These are phyloP conservation scores for Linnemannia schmuckeri DNA, from an alignment of 192 early-diverging fungal genomes.

Conservation along the genomic window DNA sequence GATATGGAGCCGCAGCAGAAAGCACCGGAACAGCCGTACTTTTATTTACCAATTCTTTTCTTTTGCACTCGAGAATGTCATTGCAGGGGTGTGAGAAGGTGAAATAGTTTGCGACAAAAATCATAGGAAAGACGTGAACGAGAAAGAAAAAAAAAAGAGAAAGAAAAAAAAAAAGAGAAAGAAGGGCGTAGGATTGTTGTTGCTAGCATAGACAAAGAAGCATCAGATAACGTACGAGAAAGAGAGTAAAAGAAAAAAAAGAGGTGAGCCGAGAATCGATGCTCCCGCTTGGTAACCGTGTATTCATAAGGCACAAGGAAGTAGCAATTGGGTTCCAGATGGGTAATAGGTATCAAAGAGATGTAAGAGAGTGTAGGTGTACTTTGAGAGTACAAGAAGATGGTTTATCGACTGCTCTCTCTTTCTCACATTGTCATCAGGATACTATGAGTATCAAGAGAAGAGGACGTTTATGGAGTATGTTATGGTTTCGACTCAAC, in stretches of 20 bases:
- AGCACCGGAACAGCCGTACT: slow-evolving; percentile 14
- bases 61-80: neutral
- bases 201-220: too few species aligned
- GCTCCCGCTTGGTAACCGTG: neutral
- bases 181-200: neutral
- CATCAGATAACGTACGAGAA: neutral
- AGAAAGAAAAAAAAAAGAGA: neutral
- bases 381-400: neutral
- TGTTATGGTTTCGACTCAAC: neutral
- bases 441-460: too few species aligned
- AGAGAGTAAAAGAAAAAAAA: neutral
- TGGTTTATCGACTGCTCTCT: slow-evolving; percentile 2
- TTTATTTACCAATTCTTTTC: neutral
- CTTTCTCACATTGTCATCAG: neutral
- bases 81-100: neutral
- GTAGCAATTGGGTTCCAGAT: neutral
- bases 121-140: neutral
- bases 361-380: neutral
- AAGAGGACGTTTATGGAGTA: neutral
- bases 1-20: slow-evolving; percentile 39
- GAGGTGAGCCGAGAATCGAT: neutral
- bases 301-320: neutral
- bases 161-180: neutral
- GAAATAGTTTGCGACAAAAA: neutral
- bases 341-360: neutral